Percentiles rank a stretch among this genome's conserved stretches.
Evolutionary conservation across 2,329 filamentous ascomycete species (phyloP).

Genomic region (Colletotrichum destructivum): DNA sequence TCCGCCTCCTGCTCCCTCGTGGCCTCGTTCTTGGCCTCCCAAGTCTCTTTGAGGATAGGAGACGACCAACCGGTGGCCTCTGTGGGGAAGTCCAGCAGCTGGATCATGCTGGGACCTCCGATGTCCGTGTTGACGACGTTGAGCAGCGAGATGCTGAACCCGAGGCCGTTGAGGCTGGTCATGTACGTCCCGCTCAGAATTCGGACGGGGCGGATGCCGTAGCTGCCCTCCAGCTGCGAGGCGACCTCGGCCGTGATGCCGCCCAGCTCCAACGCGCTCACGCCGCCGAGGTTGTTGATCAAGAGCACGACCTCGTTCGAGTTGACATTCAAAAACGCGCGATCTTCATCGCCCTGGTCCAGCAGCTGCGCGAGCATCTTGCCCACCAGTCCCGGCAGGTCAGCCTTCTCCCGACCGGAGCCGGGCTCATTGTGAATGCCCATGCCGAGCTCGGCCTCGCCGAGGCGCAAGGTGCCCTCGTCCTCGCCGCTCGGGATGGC

Average conservation of each 20-base stretch:
- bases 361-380: constrained; percentile 81
- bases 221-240: constrained; percentile 70
- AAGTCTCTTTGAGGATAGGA: constrained; percentile 74
- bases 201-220: constrained; percentile 74
- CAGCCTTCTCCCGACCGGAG: constrained; percentile 66
- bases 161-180: constrained; percentile 83
- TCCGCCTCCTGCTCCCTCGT: constrained; percentile 59
- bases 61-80: constrained; percentile 81
- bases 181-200: constrained; percentile 81
- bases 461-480: constrained; percentile 69
- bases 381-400: constrained; percentile 68
- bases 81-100: constrained; percentile 78
- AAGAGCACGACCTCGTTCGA: constrained; percentile 77
- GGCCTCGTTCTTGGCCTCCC: constrained; percentile 69
- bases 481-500: constrained; percentile 59
- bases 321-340: constrained; percentile 77
- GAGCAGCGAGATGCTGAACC: constrained; percentile 81
- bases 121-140: constrained; percentile 74
- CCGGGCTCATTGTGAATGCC: constrained; percentile 83
- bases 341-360: constrained; percentile 75
- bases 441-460: constrained; percentile 79
- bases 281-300: constrained; percentile 83
- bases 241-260: constrained; percentile 80
- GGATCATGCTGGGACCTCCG: constrained; percentile 73
- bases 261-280: constrained; percentile 80